A percentile compares a stretch with the other conserved stretches of the same genome.
These are phyloP conservation scores for Climacium dendroides DNA, from an alignment of 225 moss, liverwort and hornwort genomes.

Conservation along the genomic window DNA sequence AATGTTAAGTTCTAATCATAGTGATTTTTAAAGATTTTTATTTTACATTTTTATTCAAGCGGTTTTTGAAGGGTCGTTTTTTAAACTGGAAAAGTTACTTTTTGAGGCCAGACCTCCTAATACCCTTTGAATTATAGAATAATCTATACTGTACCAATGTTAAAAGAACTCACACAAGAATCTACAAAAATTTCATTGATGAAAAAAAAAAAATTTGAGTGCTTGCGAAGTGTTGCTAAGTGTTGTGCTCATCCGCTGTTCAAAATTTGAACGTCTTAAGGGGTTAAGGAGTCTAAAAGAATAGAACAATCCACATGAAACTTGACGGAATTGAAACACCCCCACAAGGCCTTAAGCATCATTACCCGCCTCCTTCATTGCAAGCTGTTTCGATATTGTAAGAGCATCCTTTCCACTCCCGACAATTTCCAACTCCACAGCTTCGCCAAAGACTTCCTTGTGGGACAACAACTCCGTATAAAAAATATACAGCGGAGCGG, in stretches of 20 bases:
- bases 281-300: not conserved
- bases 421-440: constrained; percentile 79
- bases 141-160: not conserved
- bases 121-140: not conserved
- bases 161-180: not conserved
- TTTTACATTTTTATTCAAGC: not conserved
- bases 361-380: constrained; percentile 75
- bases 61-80: not conserved
- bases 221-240: not conserved
- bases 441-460: constrained; percentile 88
- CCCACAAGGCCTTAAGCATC: not conserved
- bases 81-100: not conserved
- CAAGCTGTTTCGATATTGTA: constrained; percentile 70
- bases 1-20: no score
- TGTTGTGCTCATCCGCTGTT: not conserved
- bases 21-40: no score
- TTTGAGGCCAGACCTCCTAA: not conserved
- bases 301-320: not conserved
- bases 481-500: constrained; percentile 74
- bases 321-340: not conserved
- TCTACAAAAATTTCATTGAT: not conserved
- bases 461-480: constrained; percentile 77
- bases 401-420: constrained; percentile 97
- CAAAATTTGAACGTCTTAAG: not conserved
- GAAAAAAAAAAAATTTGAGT: not conserved